A percentile compares a stretch with the other conserved stretches of the same genome.
These are phyloP conservation scores for Petrea volubilis DNA, from an alignment of 257 asterid species.

Conservation along the genomic window DNA sequence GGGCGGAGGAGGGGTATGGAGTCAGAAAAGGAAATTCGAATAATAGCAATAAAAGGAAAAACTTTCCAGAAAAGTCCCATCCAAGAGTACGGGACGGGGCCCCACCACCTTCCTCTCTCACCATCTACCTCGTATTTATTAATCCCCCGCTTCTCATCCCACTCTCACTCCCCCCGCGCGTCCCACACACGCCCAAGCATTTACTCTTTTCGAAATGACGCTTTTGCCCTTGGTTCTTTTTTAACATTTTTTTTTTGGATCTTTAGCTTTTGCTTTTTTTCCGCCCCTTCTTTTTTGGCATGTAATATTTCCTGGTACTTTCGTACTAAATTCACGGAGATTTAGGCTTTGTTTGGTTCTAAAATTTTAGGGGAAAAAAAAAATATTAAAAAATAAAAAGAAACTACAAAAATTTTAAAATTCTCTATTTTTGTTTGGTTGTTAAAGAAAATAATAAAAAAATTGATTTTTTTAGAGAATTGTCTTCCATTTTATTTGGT, in stretches of 20 bases:
- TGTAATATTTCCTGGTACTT: slow-evolving; percentile 1
- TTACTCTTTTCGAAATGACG: not conserved
- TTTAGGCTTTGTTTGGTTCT: no score
- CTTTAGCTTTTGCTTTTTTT: not conserved
- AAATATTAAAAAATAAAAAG: no score
- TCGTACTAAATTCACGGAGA: not conserved
- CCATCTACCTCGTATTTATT: slow-evolving; percentile 64
- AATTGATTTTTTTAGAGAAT: no score
- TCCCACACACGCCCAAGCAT: not conserved
- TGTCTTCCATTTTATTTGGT: no score
- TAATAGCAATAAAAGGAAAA: slow-evolving; percentile 67
- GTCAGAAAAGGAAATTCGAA: slow-evolving; percentile 73
- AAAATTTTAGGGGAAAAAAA: no score
- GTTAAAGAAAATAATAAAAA: no score
- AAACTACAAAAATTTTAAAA: no score
- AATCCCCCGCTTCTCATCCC: not conserved
- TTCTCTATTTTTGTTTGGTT: no score
- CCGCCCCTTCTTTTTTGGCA: not conserved
- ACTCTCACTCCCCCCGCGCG: slow-evolving; percentile 32
- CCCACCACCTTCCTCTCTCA: slow-evolving; percentile 41
- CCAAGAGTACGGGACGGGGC: slow-evolving; percentile 72
- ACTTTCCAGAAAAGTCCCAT: slow-evolving; percentile 75
- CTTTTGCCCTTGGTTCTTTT: not conserved
- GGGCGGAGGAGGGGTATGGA: slow-evolving; percentile 38
- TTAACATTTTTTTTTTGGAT: not conserved